Evolutionary conservation across 805 yeast genomes (phyloP).

Genomic region (Yarrowia sp.): DNA sequence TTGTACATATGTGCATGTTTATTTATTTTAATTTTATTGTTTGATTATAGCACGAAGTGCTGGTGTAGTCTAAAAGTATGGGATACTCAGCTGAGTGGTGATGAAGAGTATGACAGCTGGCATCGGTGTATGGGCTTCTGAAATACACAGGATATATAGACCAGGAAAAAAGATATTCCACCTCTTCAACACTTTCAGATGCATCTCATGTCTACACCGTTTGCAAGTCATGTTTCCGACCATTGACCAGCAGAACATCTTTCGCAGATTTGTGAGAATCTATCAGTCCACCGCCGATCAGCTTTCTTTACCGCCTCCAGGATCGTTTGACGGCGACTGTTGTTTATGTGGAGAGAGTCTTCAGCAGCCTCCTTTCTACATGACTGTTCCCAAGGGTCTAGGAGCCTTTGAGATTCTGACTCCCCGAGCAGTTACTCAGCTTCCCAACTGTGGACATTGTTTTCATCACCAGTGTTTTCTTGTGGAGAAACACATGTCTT

Average conservation of each 20-base stretch:
- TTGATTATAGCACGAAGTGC: not conserved
- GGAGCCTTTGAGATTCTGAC: too few species aligned
- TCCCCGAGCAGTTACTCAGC: not conserved
- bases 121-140: too few species aligned
- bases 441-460: not conserved
- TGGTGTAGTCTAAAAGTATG: not conserved
- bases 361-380: not conserved
- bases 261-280: not conserved
- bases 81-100: not conserved
- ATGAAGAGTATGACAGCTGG: not conserved
- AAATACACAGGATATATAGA: not conserved
- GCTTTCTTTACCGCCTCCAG: not conserved
- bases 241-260: not conserved
- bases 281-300: not conserved
- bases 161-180: too few species aligned
- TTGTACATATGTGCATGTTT: constrained; percentile 1
- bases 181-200: too few species aligned
- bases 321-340: not conserved
- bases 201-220: too few species aligned
- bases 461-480: not conserved
- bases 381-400: not conserved
- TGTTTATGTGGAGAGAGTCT: not conserved
- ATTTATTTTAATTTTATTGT: constrained; percentile 2
- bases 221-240: not conserved
- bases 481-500: not conserved